phyloP scores from a whole-genome alignment of 2,329 filamentous ascomycete genomes.

The Pseudogymnoascus sp. region DNA sequence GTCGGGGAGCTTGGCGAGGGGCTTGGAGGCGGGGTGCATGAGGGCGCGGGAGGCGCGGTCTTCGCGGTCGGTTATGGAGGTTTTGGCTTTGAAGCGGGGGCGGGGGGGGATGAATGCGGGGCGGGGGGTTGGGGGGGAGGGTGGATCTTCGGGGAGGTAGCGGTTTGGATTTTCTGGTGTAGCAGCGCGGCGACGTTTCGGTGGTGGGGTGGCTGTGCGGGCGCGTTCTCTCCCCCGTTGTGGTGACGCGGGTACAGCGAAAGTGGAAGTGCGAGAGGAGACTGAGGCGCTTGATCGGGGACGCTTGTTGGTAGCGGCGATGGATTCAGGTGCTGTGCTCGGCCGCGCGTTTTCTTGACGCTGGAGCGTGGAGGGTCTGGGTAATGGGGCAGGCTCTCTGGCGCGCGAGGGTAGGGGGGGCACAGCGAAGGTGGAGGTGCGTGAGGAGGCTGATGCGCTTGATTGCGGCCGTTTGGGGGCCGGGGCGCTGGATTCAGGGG shows the following conservation, averaged over 20 bases:
- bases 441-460: no score
- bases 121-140: not conserved
- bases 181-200: not conserved
- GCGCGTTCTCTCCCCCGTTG: not conserved
- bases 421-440: no score
- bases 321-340: not conserved
- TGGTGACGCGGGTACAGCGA: not conserved
- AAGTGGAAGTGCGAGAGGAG: not conserved
- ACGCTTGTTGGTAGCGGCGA: not conserved
- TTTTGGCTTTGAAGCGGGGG: not conserved
- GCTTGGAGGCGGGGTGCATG: not conserved
- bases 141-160: not conserved
- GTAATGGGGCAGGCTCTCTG: not conserved
- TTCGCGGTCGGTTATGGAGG: not conserved
- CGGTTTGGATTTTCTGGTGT: not conserved
- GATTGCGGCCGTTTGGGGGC: no score
- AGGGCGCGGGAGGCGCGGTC: not conserved
- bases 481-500: no score
- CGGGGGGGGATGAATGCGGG: no score
- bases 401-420: no score
- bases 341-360: not conserved
- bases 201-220: not conserved
- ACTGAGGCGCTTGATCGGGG: not conserved
- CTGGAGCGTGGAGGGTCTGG: not conserved
- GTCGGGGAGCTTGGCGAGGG: not conserved